Conservation (phyloP, 1,139 yeast genomes). For the Kurtzmaniella quercitrusa region DNA sequence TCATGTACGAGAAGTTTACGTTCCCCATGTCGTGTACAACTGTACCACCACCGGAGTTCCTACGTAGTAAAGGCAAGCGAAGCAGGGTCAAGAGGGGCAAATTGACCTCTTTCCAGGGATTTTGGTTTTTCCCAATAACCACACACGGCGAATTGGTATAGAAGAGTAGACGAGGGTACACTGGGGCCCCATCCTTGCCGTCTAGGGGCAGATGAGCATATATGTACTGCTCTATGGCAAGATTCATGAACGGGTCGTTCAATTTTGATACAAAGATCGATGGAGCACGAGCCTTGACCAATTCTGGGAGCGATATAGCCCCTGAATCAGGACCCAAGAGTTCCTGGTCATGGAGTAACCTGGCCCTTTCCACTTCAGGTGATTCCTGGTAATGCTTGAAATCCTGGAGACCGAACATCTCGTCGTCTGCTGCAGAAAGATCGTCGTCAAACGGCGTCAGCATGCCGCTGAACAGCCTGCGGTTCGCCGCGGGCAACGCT, state of each 20-base stretch:
- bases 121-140: conserved; percentile 94
- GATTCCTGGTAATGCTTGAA: conserved; percentile 38
- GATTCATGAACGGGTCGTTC: conserved; percentile 65
- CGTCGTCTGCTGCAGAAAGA: conserved; percentile 28
- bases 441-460: conserved; percentile 41
- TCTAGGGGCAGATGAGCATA: conserved; percentile 59
- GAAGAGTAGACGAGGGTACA: conserved; percentile 55
- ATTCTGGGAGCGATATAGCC: conserved; percentile 14
- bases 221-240: conserved; percentile 79
- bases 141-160: conserved; percentile 82
- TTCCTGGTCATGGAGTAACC: conserved; percentile 8
- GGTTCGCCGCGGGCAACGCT: not conserved
- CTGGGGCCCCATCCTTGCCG: conserved; percentile 11
- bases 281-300: conserved; percentile 14
- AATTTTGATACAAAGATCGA: conserved; percentile 43
- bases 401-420: conserved; percentile 35
- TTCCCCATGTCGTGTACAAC: conserved; percentile 96
- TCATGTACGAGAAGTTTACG: conserved; percentile 79
- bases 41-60: conserved; percentile 94
- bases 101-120: conserved; percentile 87
- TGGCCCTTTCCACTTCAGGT: conserved; percentile 17
- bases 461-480: conserved; percentile 11
- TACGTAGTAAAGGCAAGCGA: conserved; percentile 66
- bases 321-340: conserved; percentile 7
- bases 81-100: conserved; percentile 50